Evolutionary conservation across 2,329 filamentous ascomycete genomes (phyloP), one percentile per base, ranked within the genome.

Genomic region (Colletotrichum tofieldiae): DNA sequence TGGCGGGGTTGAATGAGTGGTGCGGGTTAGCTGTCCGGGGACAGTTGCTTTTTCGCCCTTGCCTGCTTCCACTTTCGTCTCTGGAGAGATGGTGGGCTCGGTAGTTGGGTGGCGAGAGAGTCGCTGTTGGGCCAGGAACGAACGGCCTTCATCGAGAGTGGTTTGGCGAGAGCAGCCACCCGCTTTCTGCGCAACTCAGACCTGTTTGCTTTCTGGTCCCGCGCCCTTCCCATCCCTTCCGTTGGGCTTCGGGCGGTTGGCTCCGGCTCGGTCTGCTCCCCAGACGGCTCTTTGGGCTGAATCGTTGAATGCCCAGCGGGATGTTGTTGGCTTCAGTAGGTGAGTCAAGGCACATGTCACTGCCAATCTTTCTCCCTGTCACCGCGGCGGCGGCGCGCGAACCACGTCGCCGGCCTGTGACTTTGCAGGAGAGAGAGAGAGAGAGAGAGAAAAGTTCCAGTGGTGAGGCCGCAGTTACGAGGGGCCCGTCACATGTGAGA

Each of bases 311-410:
- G 37, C 55, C 43, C 37, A 37, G 35, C 12, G 23, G 12, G 35
- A 35, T 52, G 23, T 58, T 69, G 52, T 72, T 54, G 65, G 65
- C 67, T 52, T 51, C 35, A 41, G 26, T 32, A 41, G 52, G 20
- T 64, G 69, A 72, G 54, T 72, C 69, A 72, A 63, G 45, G 45
- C 65, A 72, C 69, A 64, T 72, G 69, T 63, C 59, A 47, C 49
- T 60, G 47, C 59, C 45, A 20, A 23, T 29, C 14, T 43, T 20
- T 54, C 43, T 45, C 49, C 29, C 67, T 65, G 20, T 51, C 67
- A n/a, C 56, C 35, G 18, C 56, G 26, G 35, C 32, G 47, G 47
- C 47, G 32, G 55, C 55, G 29, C 47, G 39, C 63, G 32, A 71
- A 56, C 55, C 63, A 54, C 47, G 26, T 68, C 52, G 65, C 43